phyloP scores from a whole-genome alignment of 495 filamentous ascomycete species.

The Bacidia gigantensis region DNA sequence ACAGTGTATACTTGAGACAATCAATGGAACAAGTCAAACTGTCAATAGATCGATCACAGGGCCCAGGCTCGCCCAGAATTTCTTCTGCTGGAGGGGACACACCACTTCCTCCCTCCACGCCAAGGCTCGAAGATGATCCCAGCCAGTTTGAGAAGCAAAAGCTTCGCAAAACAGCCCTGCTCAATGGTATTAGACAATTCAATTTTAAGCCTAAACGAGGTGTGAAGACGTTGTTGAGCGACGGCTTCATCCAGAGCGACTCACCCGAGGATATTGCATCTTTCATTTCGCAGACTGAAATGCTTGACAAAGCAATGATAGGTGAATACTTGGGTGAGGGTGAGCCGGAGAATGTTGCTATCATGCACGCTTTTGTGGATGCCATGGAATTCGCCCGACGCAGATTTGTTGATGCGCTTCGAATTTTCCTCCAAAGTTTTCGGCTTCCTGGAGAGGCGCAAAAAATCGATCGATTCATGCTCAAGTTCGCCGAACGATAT shows the following conservation, averaged over 20 bases:
- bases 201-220: conserved; percentile 97
- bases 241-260: conserved; percentile 72
- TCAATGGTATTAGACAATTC: conserved; percentile 79
- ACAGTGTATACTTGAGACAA: conserved; percentile 40
- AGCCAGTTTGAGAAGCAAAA: conserved; percentile 85
- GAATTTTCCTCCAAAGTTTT: conserved; percentile 88
- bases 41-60: conserved; percentile 58
- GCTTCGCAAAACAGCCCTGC: conserved; percentile 80
- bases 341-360: conserved; percentile 79
- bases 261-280: conserved; percentile 68
- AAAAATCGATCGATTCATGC: conserved; percentile 99
- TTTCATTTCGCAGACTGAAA: conserved; percentile 63
- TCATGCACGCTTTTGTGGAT: conserved; percentile 98
- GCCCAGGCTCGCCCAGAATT: conserved; percentile 33
- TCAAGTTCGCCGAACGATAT: conserved; percentile 96
- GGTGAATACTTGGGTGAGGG: conserved; percentile 94
- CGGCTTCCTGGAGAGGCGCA: conserved; percentile 91
- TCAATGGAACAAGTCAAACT: conserved; percentile 66
- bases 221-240: conserved; percentile 65
- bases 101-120: conserved; percentile 55
- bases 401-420: conserved; percentile 83
- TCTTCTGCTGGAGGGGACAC: conserved; percentile 35
- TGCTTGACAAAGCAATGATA: conserved; percentile 77
- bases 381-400: conserved; percentile 87
- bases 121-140: conserved; percentile 74